Evolutionary conservation across 2,329 filamentous ascomycete genomes (phyloP), one percentile per base, ranked within the genome.

Genomic region (Paecilomyces variotii): DNA sequence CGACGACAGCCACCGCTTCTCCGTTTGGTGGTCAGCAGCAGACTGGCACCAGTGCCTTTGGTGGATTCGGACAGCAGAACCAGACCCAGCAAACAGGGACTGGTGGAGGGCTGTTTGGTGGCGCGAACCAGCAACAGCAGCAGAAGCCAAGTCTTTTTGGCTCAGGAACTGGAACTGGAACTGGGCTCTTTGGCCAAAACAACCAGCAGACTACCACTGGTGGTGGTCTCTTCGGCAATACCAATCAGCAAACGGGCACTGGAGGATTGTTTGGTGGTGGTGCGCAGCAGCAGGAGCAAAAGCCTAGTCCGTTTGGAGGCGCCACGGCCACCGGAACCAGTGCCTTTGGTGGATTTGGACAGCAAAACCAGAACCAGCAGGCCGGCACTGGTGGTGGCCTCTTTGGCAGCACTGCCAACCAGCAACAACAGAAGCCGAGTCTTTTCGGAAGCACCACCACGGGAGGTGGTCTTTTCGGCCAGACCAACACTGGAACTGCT

Each of bases 371-470:
- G 61, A 74, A 69, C 66, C 72, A 75, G 67, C 65, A 73, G 59
- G 68, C 78, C 34, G 67, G 68, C 35, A 67, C 70, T 50, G 68
- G 70, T 32, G 70, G 78, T 30, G 70, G 78, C 28, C 64, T 81
- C 28, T 82, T 82, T 61, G 76, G 76, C 30, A 65, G 63, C 51
- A 64, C 64, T 67, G 70, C 80, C 64, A 76, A 72, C 53, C 82
- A 84, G 64, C 78, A 78, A 67, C 79, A 82, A 63, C 76, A 80
- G 57, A 84, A 84, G 65, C 80, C 84, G 2, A 76, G 79, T n/a
- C 65, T 85, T 12, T 86, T 87, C 61, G 82, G 80, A 14, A 71
- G 74, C 5, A 69, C 72, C 3, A 72, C 68, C 59, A 73, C 75
- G 51, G 76, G 77, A 52, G 71, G 76, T 53, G 74, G 78, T 32